Evolutionary conservation across 306 rosid species (phyloP), one percentile per base, ranked within the genome.

Genomic region (Benincasa hispida): DNA sequence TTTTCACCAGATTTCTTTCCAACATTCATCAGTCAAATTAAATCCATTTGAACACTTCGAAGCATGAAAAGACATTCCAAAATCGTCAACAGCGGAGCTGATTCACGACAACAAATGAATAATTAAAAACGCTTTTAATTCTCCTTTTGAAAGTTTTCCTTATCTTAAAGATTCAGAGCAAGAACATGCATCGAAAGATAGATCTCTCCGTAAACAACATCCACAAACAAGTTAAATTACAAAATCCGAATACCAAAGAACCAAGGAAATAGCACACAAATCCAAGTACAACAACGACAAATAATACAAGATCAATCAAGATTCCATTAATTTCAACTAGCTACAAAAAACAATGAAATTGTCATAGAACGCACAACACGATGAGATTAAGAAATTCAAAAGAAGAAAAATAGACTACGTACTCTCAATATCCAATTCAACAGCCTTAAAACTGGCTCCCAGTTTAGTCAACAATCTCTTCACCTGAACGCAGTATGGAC

Each of bases 391-490:
- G 6, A 32, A 25, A 22, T n/a, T 8, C 24, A 59, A 42, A 22
- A 7, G 35, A 66, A 45, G 10, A 51, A 8, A 7, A 6, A 39
- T 72, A 65, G 34, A 32, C 3, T 2, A 79, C 88, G 11, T 25
- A 92, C 97, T 72, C 82, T 92, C 91, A 54, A 75, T 41, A 76
- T 92, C 88, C 78, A 92, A 84, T 53, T 92, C 97, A 55, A 88
- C 17, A 79, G 75, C 85, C 84, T 89, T 87, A 78, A 35, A 86
- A 72, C 57, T 80, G 56, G 75, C 89, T 42, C 89, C 90, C 69
- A 92, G 69, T 11, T 62, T 47, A 28, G 79, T 19, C 54, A 92
- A 77, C 12, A 92, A 88, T 72, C 87, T 24, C 88, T 92, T 92
- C 81, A 89, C 89, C 48, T 53, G 25, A 12, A 56, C 82, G 77